Percentiles rank a stretch among this genome's conserved stretches.
phyloP scores from a whole-genome alignment of 164 flowering plant genomes.

The Nymphaea thermarum region DNA sequence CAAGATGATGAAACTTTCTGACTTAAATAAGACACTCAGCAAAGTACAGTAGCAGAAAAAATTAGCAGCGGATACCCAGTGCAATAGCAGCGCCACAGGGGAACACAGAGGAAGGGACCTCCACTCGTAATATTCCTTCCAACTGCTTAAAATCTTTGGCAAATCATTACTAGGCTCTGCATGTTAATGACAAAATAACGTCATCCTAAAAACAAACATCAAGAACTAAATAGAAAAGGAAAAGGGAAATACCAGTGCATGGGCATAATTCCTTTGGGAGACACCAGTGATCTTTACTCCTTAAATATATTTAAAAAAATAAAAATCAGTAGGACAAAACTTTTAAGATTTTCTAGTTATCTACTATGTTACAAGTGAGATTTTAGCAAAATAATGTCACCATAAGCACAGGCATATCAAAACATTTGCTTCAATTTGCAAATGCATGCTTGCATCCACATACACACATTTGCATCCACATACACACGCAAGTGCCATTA shows the following conservation, averaged over 20 bases:
- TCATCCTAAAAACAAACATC: background rate
- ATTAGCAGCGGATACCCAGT: constrained; percentile 46
- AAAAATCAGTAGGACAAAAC: too few relatives aligned
- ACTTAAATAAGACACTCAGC: too few relatives aligned
- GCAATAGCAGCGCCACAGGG: constrained; percentile 81
- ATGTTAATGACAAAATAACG: constrained; percentile 5
- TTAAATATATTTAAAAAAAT: constrained; percentile 8
- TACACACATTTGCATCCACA: too few relatives aligned
- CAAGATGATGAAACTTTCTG: background rate
- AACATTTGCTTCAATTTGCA: too few relatives aligned
- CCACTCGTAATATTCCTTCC: constrained; percentile 89
- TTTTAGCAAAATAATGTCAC: too few relatives aligned
- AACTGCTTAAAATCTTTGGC: constrained; percentile 27
- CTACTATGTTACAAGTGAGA: too few relatives aligned
- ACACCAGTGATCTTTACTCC: constrained; percentile 47
- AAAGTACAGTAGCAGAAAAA: too few relatives aligned
- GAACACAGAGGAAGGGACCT: constrained; percentile 68
- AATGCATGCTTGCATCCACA: too few relatives aligned
- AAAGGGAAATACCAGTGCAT: constrained; percentile 43
- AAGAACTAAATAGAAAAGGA: background rate
- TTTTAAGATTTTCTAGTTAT: too few relatives aligned
- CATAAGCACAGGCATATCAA: too few relatives aligned
- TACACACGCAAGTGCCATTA: too few relatives aligned
- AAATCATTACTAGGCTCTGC: constrained; percentile 51
- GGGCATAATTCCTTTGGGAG: constrained; percentile 55